Evolutionary conservation across 1,284 basidiomycete genomes (phyloP).

Genomic region (Nidula niveotomentosa): DNA sequence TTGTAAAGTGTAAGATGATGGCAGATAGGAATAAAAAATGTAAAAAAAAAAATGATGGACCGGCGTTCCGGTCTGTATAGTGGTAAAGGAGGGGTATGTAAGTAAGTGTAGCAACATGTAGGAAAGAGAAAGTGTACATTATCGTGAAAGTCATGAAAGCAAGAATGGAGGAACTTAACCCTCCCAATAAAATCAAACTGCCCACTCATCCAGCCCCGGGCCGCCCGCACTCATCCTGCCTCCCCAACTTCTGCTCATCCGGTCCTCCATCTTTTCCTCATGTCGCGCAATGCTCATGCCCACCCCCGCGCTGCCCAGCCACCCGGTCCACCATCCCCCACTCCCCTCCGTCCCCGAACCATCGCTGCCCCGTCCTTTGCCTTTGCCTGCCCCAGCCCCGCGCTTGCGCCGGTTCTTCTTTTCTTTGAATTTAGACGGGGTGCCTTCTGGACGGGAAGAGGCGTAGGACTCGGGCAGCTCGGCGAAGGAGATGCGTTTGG

Average conservation of each 20-base stretch:
- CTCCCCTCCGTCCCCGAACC: slow-evolving; percentile 13
- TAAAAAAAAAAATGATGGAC: too few relatives aligned
- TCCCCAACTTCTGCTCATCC: slow-evolving; percentile 46
- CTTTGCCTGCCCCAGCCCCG: slow-evolving; percentile 6
- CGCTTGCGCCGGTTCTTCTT: slow-evolving; percentile 12
- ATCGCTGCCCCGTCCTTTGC: slow-evolving; percentile 8
- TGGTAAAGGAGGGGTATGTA: too few relatives aligned
- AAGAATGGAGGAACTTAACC: background rate
- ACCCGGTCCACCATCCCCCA: slow-evolving; percentile 50
- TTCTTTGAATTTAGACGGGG: slow-evolving; percentile 23
- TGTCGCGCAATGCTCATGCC: slow-evolving; percentile 25
- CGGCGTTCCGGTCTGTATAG: too few relatives aligned
- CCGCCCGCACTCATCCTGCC: slow-evolving; percentile 38
- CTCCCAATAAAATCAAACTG: slow-evolving; percentile 34
- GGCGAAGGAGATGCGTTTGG: slow-evolving; percentile 75
- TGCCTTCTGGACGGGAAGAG: slow-evolving; percentile 27
- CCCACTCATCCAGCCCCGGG: slow-evolving; percentile 57
- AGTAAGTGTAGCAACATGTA: background rate
- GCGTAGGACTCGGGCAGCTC: slow-evolving; percentile 66
- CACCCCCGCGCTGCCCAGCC: slow-evolving; percentile 32
- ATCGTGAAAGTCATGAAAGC: background rate
- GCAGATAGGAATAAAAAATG: too few relatives aligned
- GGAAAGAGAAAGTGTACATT: background rate
- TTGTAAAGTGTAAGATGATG: too few relatives aligned
- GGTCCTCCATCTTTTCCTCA: slow-evolving; percentile 51